These are phyloP conservation scores for Globisporangium megalacanthum DNA, from an alignment of 352 stramenopile genomes.

Conservation along the genomic window DNA sequence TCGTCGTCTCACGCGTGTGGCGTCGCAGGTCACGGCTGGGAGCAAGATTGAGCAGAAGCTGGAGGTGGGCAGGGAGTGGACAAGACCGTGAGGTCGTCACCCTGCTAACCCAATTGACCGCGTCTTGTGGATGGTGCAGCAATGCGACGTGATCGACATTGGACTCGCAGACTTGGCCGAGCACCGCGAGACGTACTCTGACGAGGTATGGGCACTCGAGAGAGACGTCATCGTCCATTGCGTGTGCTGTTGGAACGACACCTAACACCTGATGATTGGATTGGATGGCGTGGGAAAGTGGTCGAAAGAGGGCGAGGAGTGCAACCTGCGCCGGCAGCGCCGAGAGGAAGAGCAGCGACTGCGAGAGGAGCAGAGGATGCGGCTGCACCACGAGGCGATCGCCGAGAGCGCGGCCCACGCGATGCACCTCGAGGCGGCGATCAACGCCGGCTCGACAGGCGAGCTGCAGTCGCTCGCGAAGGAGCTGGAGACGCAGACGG, in stretches of 20 bases:
- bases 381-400: constrained; percentile 64
- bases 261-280: too few relatives aligned
- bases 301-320: constrained; percentile 44
- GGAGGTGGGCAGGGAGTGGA: constrained; percentile 44
- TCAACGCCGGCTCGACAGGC: constrained; percentile 32
- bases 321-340: constrained; percentile 42
- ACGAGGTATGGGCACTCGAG: constrained; percentile 42
- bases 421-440: constrained; percentile 68
- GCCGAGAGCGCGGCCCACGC: constrained; percentile 66
- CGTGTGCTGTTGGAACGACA: too few relatives aligned
- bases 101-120: not conserved
- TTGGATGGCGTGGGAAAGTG: constrained; percentile 33
- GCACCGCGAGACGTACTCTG: constrained; percentile 56
- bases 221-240: not conserved
- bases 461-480: constrained; percentile 63
- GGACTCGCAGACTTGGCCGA: constrained; percentile 65
- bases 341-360: constrained; percentile 59
- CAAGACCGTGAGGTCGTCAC: not conserved
- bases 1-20: not conserved
- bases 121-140: constrained; percentile 21
- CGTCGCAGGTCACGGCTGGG: constrained; percentile 38
- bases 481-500: constrained; percentile 38
- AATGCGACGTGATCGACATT: constrained; percentile 83
- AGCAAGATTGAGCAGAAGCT: constrained; percentile 69
- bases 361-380: constrained; percentile 63